Evolutionary conservation across 176 grass and related monocot species (phyloP).

Genomic region (Eleusine coracana): DNA sequence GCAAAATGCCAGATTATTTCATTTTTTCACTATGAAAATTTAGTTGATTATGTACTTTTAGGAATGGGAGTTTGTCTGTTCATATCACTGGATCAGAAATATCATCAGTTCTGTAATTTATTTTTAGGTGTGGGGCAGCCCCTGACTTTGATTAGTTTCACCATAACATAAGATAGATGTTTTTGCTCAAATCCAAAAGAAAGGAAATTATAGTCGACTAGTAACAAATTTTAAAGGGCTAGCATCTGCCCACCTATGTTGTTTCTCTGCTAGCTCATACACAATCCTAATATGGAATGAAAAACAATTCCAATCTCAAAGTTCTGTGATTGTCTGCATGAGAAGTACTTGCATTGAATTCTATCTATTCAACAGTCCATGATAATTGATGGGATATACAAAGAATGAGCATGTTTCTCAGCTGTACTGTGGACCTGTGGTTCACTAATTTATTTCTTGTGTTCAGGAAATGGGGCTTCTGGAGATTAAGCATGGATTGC

Average conservation of each 20-base stretch:
- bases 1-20: neutral
- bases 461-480: slow-evolving; percentile 92
- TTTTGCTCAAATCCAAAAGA: neutral
- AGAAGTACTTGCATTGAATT: neutral
- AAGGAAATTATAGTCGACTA: neutral
- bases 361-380: neutral
- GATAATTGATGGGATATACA: neutral
- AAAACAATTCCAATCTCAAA: neutral
- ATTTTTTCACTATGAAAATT: neutral
- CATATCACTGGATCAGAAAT: too few relatives aligned
- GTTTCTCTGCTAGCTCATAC: neutral
- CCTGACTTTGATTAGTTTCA: too few relatives aligned
- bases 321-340: slow-evolving; percentile 5
- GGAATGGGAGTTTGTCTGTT: too few relatives aligned
- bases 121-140: too few relatives aligned
- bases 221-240: neutral
- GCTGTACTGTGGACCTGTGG: neutral
- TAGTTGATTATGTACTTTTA: too few relatives aligned
- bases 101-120: too few relatives aligned
- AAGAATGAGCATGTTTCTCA: slow-evolving; percentile 1
- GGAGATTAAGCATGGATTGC: slow-evolving; percentile 97
- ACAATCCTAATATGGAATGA: neutral
- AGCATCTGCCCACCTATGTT: neutral
- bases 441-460: slow-evolving; percentile 4
- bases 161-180: neutral